Evolutionary conservation across 1,284 basidiomycete species (phyloP).

Genomic region (Leccinum ponderosum): DNA sequence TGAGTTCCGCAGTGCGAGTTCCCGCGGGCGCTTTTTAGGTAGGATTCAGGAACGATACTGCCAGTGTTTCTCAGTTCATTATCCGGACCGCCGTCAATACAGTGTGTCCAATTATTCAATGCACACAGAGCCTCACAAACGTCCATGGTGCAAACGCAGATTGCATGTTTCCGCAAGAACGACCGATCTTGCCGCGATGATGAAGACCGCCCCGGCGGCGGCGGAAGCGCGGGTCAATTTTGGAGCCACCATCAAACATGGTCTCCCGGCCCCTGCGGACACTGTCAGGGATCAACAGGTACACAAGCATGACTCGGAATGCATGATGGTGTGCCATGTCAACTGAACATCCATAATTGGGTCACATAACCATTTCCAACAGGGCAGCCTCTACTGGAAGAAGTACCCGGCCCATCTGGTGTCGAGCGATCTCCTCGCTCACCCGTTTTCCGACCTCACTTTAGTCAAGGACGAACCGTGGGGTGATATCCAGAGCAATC

Average conservation of each 20-base stretch:
- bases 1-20: background rate
- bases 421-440: no score
- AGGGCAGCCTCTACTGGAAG: background rate
- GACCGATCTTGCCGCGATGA: slow-evolving; percentile 7
- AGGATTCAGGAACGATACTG: background rate
- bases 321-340: background rate
- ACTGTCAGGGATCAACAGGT: slow-evolving; percentile 6
- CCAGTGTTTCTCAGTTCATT: background rate
- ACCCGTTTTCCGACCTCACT: no score
- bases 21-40: background rate
- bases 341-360: background rate
- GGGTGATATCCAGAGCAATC: background rate
- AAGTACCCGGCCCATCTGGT: no score
- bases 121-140: background rate
- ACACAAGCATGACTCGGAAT: background rate
- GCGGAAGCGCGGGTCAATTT: background rate
- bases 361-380: background rate
- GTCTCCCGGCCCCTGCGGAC: background rate
- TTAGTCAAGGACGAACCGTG: no score
- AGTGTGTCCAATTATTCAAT: background rate
- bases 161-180: background rate
- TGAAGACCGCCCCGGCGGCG: slow-evolving; percentile 3
- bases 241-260: background rate
- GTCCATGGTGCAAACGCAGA: background rate
- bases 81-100: background rate